Evolutionary conservation across 192 early-diverging fungal species (phyloP).

Genomic region (Gryganskiella cystojenkinii): DNA sequence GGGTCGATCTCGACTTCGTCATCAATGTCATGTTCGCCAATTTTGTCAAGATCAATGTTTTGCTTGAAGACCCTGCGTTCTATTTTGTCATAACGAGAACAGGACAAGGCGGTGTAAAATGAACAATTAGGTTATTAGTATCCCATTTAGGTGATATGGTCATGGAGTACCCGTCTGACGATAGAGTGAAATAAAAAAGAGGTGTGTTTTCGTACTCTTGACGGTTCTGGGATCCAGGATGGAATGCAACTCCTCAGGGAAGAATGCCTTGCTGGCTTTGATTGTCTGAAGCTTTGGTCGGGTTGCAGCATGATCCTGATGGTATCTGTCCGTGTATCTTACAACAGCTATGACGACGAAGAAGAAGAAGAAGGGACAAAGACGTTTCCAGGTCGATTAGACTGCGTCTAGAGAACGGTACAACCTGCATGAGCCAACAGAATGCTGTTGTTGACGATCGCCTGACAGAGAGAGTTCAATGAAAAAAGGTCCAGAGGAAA

Average conservation of each 20-base stretch:
- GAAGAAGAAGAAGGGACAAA: not conserved
- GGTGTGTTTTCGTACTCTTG: constrained; percentile 23
- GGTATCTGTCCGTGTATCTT: constrained; percentile 47
- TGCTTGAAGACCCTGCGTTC: constrained; percentile 26
- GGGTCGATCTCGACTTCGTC: constrained; percentile 34
- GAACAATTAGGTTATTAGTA: no score
- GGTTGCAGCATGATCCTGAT: constrained; percentile 32
- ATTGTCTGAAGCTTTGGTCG: constrained; percentile 33
- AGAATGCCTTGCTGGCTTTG: constrained; percentile 49
- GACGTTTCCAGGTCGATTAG: no score
- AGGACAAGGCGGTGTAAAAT: not conserved
- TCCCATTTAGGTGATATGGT: no score
- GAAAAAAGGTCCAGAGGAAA: no score
- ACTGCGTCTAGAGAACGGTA: no score
- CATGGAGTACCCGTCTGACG: no score
- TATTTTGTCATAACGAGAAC: not conserved
- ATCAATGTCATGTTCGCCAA: constrained; percentile 24
- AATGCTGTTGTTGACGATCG: no score
- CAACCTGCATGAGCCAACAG: no score
- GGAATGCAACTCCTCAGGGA: constrained; percentile 47
- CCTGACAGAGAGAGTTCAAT: no score
- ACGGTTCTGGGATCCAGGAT: constrained; percentile 44
- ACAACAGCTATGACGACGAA: constrained; percentile 22
- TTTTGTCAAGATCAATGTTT: constrained; percentile 24
- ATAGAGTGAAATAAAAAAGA: constrained; percentile 4